Evolutionary conservation across 2,329 filamentous ascomycete species (phyloP), one percentile per base, ranked within the genome.

Genomic region (Polychaeton citri): DNA sequence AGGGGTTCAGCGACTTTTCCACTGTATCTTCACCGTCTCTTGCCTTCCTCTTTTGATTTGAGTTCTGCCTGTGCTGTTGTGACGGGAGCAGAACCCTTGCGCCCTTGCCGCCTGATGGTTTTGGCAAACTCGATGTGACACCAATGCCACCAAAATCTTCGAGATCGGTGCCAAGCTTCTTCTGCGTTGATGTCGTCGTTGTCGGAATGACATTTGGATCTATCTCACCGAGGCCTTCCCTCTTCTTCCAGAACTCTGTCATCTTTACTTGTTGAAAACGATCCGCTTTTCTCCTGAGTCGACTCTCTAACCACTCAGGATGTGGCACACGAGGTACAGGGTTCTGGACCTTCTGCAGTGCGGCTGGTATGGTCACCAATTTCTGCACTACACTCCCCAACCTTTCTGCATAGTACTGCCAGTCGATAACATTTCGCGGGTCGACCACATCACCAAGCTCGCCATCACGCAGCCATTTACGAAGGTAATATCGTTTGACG

Each of bases 181-280:
- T 63, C 67, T 40, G 34, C 54, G 64, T 52, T 56, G 72, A 48
- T 28, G 39, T 37, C 5, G 44, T 41, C 59, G 74, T 58, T 69
- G 71, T 70, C 33, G 69, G 65, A 32, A 76, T 54, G 15, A 70
- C 63, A 57, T 72, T 92, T 62, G 54, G 74, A 69, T 63, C 68
- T 21, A 84, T 79, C 46, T 88, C 82, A 9, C 76, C 73, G 17
- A 93, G 59, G 0, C 84, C 81, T 17, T 16, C 13, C 10, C 18
- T 4, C 32, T 69, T 75, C 55, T 80, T 81, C 13, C 60, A 68
- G 53, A 98, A 94, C 52, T 96, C 90, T 0, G 88, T 98, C 67
- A 99, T 81, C 63, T 98, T 98, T 65, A 87, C 93, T 63, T 99
- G 90, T 66, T 98, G 94, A 69, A 96, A 80, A 55, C 81, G 87